Evolutionary conservation across 2,329 filamentous ascomycete genomes (phyloP), one percentile per base, ranked within the genome.

Genomic region (Cephalotrichum gorgonifer): DNA sequence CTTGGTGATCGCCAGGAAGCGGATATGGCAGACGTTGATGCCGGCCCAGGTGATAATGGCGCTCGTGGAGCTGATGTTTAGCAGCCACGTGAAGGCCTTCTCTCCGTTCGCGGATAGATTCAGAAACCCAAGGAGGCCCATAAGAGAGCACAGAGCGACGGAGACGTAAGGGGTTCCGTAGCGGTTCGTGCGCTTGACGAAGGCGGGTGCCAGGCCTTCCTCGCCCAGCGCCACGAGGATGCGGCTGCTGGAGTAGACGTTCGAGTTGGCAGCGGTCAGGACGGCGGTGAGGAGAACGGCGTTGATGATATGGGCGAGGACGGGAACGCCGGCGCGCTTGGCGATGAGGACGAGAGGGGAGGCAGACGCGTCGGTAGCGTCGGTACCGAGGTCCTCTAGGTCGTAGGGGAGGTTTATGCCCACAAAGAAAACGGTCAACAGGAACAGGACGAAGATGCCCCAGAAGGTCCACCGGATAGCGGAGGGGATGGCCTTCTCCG

Each of bases 381-480:
- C 67, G 51, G 66, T 74, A 26, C 74, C 62, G 20, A 88, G 74
- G 9, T 65, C 62, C 1, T 66, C 52, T 55, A 83, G 76, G 60
- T 78, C 69, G 52, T 73, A 85, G 2, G 85, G 83, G 5, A 89
- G 76, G 47, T 85, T 68, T 57, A 89, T 74, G 47, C 85, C 84
- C 56, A 88, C 75, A 63, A 88, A 85, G 69, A 86, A 83, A 58
- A 82, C 70, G 50, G 73, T 79, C 46, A 72, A 64, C 46, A 83
- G 69, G 62, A 86, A 89, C 55, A 89, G 75, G 54, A 75, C 68
- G 47, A 88, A 74, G 54, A 90, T 86, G 50, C 83, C 79, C 74
- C 80, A 86, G 64, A 86, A 89, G 0, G 85, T 86, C 67, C 79
- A 84, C 47, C 78, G 77, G 58, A 89, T 86, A 23, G 86, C 86